Percentiles rank a stretch among this genome's conserved stretches.
These are phyloP conservation scores for Gossypium sturtianum DNA, from an alignment of 345 rosid genomes.

Conservation along the genomic window DNA sequence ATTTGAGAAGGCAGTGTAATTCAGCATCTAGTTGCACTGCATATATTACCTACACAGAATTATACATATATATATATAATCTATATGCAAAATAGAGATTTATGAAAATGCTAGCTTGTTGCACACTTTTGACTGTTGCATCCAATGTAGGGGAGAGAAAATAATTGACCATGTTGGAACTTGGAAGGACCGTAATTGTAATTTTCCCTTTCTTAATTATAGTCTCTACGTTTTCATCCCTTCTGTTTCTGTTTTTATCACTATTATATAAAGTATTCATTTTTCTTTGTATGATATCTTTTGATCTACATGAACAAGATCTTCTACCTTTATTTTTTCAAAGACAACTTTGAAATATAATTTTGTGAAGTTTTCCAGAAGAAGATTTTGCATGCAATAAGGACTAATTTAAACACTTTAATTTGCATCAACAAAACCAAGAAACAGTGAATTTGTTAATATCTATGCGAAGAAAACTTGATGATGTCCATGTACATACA, in stretches of 20 bases:
- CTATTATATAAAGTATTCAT: background rate
- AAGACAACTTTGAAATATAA: background rate
- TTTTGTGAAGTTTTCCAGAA: no score
- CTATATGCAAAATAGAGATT: no score
- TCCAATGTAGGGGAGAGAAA: background rate
- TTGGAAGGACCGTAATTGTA: background rate
- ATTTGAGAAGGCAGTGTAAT: background rate
- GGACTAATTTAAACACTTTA: background rate
- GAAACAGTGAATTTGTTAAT: background rate
- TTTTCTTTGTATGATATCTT: background rate
- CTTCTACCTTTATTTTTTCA: background rate
- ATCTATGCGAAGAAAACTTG: background rate
- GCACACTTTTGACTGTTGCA: no score
- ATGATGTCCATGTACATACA: no score
- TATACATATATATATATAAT: background rate
- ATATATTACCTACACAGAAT: background rate
- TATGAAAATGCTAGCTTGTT: no score
- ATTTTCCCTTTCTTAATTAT: background rate
- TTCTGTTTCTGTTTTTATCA: background rate
- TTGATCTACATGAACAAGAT: background rate
- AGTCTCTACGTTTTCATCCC: background rate
- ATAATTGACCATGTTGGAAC: background rate
- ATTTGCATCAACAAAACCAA: background rate
- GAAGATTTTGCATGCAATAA: background rate
- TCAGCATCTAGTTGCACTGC: background rate